Percentiles rank a stretch among this genome's conserved stretches.
Evolutionary conservation across 2,329 filamentous ascomycete species (phyloP).

Genomic region (Sporothrix globosa): DNA sequence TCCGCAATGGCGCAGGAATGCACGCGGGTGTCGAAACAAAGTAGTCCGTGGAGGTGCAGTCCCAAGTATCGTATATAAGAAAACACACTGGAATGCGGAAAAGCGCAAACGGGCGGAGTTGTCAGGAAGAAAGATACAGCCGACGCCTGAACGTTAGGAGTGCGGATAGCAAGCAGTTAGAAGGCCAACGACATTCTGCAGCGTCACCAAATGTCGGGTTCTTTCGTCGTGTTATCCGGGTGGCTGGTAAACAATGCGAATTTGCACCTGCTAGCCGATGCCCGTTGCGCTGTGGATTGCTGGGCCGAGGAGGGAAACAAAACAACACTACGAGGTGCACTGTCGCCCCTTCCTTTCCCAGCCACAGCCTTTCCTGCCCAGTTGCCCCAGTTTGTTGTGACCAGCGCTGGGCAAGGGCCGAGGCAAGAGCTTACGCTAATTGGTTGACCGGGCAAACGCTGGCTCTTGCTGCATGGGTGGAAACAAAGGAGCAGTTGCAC

Average conservation of each 20-base stretch:
- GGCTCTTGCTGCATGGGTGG: not conserved
- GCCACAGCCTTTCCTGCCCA: constrained; percentile 25
- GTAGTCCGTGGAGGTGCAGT: not conserved
- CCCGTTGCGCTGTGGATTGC: constrained; percentile 18
- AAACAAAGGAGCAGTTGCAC: constrained; percentile 15
- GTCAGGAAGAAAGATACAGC: not conserved
- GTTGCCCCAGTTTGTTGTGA: not conserved
- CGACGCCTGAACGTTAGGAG: not conserved
- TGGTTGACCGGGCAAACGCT: constrained; percentile 35
- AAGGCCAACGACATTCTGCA: not conserved
- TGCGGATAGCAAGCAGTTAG: not conserved
- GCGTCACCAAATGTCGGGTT: not conserved
- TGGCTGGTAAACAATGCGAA: constrained; percentile 16
- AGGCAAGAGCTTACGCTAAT: constrained; percentile 30
- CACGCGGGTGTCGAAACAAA: constrained; percentile 5
- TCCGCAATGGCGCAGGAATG: constrained; percentile 26
- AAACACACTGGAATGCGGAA: constrained; percentile 9
- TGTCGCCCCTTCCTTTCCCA: constrained; percentile 1
- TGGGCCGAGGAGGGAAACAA: constrained; percentile 25
- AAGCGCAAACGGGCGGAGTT: not conserved
- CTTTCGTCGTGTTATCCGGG: constrained; percentile 19
- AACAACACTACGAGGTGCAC: not conserved
- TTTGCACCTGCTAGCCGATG: constrained; percentile 10
- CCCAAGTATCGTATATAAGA: constrained; percentile 2
- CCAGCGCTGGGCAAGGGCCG: constrained; percentile 9